Base-by-base conservation (phyloP, 2,329 filamentous ascomycete species). In the Exutisphaerella laricina region DNA sequence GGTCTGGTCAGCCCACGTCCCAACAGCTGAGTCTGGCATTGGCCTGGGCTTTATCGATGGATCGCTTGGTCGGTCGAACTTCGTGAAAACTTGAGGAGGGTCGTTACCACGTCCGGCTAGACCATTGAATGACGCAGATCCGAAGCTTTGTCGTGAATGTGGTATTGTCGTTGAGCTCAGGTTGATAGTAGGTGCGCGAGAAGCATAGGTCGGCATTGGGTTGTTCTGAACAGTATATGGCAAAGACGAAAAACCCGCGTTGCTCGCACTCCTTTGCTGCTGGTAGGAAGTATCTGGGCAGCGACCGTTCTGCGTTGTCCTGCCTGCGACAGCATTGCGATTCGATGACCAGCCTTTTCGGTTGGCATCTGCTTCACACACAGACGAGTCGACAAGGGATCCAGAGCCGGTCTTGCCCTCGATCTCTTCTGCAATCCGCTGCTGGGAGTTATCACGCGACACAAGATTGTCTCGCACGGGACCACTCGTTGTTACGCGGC, bases 341-440 rank as follows among this genome's bases (percentile, higher is more conserved):
- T 51, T 52, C 18, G 39, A 36, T 12, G 77, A 74, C 26, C 72
- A 67, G 50, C 68, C 39, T 70, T 66, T 33, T 70, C 69, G 39
- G 31, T 39, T 38, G 21, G 64, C 66, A 79, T 82, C 85, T 34
- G 73, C 70, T 53, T 85, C 82, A 13, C 78, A 77, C 57, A 87
- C 82, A 7, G 84, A 85, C 30, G 80, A 78, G 32, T 78, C 73
- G 46, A 85, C 73, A 28, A 88, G 70, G 45, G 82, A 84, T 48
- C 80, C 75, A 4, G 84, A 86, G 36, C 84, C 84, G 3, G 79
- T 80, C 57, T 82, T 78, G 41, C 69, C 73, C 53, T 77, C 74
- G 28, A 72, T 50, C 20, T 60, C 55, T 14, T 66, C 65, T 29
- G 54, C 48, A 8, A 55, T 49, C 29, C 58, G 56, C 26, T 56